phyloP scores from a whole-genome alignment of 2,329 filamentous ascomycete species.

The Alternaria ethzedia region DNA sequence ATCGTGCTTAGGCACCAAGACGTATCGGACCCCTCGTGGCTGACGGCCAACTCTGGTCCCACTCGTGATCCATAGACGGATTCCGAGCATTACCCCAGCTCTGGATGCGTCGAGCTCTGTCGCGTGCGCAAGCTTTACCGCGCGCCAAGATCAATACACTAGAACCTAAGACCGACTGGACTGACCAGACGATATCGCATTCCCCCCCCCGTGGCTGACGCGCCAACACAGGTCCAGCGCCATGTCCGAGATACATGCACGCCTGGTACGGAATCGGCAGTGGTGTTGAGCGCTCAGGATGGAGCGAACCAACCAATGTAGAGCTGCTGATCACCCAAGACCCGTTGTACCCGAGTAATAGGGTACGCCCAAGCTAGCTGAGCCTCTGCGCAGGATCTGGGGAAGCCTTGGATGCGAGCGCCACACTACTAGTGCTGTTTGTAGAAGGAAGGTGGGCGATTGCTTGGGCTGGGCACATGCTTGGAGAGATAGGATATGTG shows the following conservation, averaged over 20 bases:
- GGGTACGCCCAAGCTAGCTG: not conserved
- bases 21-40: not conserved
- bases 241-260: not conserved
- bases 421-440: slow-evolving; percentile 2
- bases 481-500: not conserved
- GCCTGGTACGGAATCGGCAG: not conserved
- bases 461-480: slow-evolving; percentile 3
- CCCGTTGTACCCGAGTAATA: not conserved
- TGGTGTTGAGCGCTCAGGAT: not conserved
- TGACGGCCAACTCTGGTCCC: not conserved
- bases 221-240: not conserved
- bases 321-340: not conserved
- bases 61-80: not conserved
- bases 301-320: not conserved
- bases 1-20: not conserved
- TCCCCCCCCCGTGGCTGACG: not conserved
- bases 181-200: not conserved
- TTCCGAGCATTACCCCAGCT: not conserved
- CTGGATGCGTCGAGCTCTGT: not conserved
- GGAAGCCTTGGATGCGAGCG: not conserved
- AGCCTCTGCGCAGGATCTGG: slow-evolving; percentile 1
- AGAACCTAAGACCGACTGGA: not conserved
- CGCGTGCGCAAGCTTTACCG: not conserved
- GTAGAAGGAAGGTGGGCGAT: slow-evolving; percentile 5
- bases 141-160: not conserved